Base-by-base conservation (phyloP, 139 green algal species). In the Chlorella sp. region DNA sequence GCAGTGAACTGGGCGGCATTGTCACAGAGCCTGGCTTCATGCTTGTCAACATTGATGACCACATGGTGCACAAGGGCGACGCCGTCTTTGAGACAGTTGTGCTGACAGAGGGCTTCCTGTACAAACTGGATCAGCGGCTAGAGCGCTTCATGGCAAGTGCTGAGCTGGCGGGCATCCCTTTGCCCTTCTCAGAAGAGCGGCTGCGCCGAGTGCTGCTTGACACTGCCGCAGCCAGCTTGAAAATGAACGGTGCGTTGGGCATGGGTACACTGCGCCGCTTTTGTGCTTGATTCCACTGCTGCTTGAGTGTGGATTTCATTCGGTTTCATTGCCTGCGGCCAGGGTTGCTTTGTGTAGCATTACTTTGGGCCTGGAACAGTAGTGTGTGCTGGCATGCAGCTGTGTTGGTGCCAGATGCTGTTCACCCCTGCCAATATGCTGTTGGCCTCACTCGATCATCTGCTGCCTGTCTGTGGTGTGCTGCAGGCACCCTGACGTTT, bases 31-130 rank as follows among this genome's bases (percentile, higher is more conserved):
- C 92, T 0, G 83, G 74, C 4, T 74, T 91, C 23, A 93, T 96
- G 86, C 60, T 91, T 3, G 64, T 95, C 32, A 78, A 85, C 67
- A 72, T 96, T 22, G 91, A 97, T 74, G 94, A 98, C 76, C 91
- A 96, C 76, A 88, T 97, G 81, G 77, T 94, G 22, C 87, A 95
- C 80, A 74, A 69, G 2, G 94, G 94, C 10, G 87, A 98, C 65
- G 89, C 72, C n/a, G 88, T 97, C 3, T 92, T 92, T 71, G 94
- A 98, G 61, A 91, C 84, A 0, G 86, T 83, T 0, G 32, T 85
- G 0, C 70, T 96, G 5, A 49, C 74, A 1, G 71, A 92, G 0
- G 90, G 91, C 6, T 77, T 92, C 72, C 49, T 96, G 20, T 96
- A 95, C 75, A 74, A 91, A 79, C 79, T 97, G 24, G 78, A 87